Conservation (phyloP, 345 rosid species). For the Ceriops zippeliana region DNA sequence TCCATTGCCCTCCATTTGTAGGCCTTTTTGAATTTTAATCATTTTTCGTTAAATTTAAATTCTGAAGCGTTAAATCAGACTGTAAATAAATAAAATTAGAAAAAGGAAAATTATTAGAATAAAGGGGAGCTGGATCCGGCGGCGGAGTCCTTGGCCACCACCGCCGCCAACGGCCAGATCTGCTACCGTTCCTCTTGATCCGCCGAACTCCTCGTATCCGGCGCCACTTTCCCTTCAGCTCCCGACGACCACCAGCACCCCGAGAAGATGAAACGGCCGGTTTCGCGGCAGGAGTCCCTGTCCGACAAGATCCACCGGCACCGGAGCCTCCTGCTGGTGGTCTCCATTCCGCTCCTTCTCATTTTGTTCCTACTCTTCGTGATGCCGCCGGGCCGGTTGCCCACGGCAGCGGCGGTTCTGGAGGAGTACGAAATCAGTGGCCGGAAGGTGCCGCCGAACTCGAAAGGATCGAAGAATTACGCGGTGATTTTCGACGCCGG, state of each 20-base stretch:
- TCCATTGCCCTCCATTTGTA: no score
- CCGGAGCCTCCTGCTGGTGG: constrained; percentile 55
- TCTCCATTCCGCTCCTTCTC: constrained; percentile 64
- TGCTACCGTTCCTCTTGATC: constrained; percentile 69
- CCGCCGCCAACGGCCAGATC: constrained; percentile 72
- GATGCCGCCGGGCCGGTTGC: constrained; percentile 47
- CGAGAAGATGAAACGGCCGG: constrained; percentile 56
- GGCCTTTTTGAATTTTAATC: no score
- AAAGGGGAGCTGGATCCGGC: constrained; percentile 68
- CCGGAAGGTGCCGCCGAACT: constrained; percentile 48
- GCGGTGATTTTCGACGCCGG: constrained; percentile 94
- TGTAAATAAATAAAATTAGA: not conserved
- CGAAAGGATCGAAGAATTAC: constrained; percentile 41
- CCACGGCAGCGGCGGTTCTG: constrained; percentile 33
- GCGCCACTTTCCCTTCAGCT: constrained; percentile 38
- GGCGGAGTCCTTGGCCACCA: constrained; percentile 59
- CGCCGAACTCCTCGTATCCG: constrained; percentile 16
- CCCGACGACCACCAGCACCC: constrained; percentile 42
- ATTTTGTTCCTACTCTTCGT: constrained; percentile 54
- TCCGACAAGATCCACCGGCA: constrained; percentile 76
- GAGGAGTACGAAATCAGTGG: constrained; percentile 38
- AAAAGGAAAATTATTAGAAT: not conserved
- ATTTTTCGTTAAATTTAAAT: no score
- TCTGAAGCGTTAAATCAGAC: no score
- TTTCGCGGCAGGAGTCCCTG: constrained; percentile 46